These are phyloP conservation scores for Juncus effusus DNA, from an alignment of 176 grass and related monocot genomes.

Conservation along the genomic window DNA sequence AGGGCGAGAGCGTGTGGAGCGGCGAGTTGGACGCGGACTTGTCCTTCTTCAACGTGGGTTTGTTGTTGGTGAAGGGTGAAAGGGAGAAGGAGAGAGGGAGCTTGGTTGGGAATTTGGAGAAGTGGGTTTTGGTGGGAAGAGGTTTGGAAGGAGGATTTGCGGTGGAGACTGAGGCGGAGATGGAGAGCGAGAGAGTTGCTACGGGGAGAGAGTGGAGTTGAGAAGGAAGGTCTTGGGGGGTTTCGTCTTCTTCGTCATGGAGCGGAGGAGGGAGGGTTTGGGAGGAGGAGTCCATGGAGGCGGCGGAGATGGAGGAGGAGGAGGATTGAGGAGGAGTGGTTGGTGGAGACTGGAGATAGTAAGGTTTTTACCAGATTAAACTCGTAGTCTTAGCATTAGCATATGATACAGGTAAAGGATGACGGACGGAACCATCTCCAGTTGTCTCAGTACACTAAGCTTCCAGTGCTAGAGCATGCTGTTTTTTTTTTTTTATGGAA, in stretches of 20 bases:
- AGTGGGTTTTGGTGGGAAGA: conserved; percentile 46
- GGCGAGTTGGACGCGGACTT: conserved; percentile 50
- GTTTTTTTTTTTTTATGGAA: background rate
- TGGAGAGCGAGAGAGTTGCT: conserved; percentile 50
- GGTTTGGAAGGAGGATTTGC: conserved; percentile 24
- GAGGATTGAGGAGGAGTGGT: conserved; percentile 26
- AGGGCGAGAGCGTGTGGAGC: conserved; percentile 35
- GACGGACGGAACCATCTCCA: too few species aligned
- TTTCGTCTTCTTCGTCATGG: background rate
- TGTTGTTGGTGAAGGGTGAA: conserved; percentile 29
- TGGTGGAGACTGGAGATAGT: conserved; percentile 30
- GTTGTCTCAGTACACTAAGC: too few species aligned
- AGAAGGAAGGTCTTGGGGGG: conserved; percentile 32
- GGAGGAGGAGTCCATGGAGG: conserved; percentile 24
- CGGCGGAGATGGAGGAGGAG: conserved; percentile 21
- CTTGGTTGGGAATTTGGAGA: conserved; percentile 51
- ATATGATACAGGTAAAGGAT: too few species aligned
- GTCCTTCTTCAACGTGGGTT: conserved; percentile 31
- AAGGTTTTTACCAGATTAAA: conserved; percentile 26
- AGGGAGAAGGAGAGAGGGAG: conserved; percentile 48
- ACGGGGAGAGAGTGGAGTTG: conserved; percentile 44
- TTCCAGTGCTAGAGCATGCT: background rate
- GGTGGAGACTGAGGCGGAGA: conserved; percentile 32
- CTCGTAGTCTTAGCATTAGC: background rate
- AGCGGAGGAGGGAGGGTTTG: conserved; percentile 13